A percentile compares a stretch with the other conserved stretches of the same genome.
phyloP scores from a whole-genome alignment of 2,329 filamentous ascomycete genomes.

The Ceratocystis smalleyi region DNA sequence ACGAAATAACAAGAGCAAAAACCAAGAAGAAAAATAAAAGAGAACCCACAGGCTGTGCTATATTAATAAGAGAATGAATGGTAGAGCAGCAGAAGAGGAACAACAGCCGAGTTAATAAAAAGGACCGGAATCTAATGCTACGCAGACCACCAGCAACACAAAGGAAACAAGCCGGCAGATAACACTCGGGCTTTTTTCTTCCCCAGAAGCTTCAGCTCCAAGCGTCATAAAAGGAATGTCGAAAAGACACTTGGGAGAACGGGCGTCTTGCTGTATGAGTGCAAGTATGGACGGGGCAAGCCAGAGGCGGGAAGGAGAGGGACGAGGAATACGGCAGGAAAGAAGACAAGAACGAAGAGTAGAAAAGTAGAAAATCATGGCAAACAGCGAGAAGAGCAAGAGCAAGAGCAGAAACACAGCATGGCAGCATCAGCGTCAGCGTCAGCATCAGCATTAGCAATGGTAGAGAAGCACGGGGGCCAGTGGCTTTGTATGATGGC shows the following conservation, averaged over 20 bases:
- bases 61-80: conserved; percentile 1
- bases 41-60: background rate
- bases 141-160: background rate
- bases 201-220: conserved; percentile 1
- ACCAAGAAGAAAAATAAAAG: background rate
- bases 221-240: background rate
- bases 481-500: background rate
- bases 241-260: background rate
- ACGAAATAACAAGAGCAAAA: background rate
- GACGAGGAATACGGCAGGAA: background rate
- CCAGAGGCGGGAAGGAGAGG: background rate
- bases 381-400: background rate
- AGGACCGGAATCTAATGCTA: background rate
- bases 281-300: background rate
- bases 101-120: background rate
- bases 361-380: background rate
- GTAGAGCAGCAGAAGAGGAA: background rate
- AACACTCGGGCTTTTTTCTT: background rate
- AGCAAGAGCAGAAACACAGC: background rate
- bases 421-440: background rate
- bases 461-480: background rate
- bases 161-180: background rate
- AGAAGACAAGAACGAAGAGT: background rate
- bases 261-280: background rate
- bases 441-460: background rate